A percentile compares a stretch with the other conserved stretches of the same genome.
Conservation (phyloP, 2,329 filamentous ascomycete species). For the Berkeleyomyces rouxiae region DNA sequence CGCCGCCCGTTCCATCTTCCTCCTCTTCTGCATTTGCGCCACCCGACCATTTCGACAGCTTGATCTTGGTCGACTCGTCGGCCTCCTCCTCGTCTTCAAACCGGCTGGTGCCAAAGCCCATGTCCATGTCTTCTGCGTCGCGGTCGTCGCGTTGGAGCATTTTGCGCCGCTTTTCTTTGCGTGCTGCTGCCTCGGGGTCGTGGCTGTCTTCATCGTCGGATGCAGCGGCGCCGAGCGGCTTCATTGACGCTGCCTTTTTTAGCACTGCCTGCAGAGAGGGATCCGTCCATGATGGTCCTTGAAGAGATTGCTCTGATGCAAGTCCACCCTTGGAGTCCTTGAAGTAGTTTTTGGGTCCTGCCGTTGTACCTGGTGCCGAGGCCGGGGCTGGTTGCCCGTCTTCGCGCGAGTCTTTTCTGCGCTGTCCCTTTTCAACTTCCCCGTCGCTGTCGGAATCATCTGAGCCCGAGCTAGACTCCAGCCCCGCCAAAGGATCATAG, state of each 20-base stretch:
- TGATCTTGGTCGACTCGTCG: conserved; percentile 44
- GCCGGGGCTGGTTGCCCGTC: conserved; percentile 18
- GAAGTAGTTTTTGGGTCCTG: conserved; percentile 43
- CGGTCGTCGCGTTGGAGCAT: conserved; percentile 60
- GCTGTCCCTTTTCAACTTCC: conserved; percentile 22
- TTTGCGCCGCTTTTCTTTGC: conserved; percentile 52
- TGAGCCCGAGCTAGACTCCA: conserved; percentile 25
- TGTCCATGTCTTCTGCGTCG: conserved; percentile 80
- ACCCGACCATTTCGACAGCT: conserved; percentile 48
- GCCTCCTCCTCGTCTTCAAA: conserved; percentile 79
- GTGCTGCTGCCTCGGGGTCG: conserved; percentile 32
- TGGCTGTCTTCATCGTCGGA: conserved; percentile 18
- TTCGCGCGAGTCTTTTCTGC: neutral
- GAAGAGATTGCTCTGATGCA: conserved; percentile 34
- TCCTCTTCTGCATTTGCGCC: conserved; percentile 32
- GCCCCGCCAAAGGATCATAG: conserved; percentile 48
- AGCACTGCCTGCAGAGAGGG: conserved; percentile 69
- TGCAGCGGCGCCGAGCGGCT: conserved; percentile 27
- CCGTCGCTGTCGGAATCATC: conserved; percentile 26
- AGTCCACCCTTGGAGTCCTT: conserved; percentile 38
- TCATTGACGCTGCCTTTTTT: conserved; percentile 60
- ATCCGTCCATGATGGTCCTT: conserved; percentile 46
- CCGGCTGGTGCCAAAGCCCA: conserved; percentile 81
- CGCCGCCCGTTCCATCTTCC: conserved; percentile 24
- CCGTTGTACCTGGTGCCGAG: conserved; percentile 26